phyloP scores from a whole-genome alignment of 257 asterid genomes.

The Penstemon newberryi region DNA sequence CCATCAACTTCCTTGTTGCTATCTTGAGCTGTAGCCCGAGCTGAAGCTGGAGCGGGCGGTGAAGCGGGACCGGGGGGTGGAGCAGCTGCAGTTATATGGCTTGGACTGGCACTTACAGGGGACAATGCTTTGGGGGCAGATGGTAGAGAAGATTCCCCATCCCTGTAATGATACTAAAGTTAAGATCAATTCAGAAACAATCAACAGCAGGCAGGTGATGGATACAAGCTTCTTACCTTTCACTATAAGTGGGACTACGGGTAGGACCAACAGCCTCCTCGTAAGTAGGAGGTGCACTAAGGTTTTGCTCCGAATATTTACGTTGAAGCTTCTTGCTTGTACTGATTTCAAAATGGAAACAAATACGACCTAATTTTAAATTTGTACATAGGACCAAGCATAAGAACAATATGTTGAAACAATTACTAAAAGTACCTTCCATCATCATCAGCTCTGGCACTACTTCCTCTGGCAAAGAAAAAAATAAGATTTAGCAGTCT shows the following conservation, averaged over 20 bases:
- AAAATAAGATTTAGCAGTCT: constrained; percentile 5
- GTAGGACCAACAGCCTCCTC: constrained; percentile 75
- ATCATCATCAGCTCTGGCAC: constrained; percentile 72
- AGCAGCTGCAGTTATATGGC: constrained; percentile 42
- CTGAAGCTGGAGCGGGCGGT: constrained; percentile 48
- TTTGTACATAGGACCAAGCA: constrained; percentile 17
- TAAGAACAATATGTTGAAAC: constrained; percentile 18
- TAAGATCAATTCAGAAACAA: constrained; percentile 30
- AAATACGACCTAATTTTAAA: constrained; percentile 11
- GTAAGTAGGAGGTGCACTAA: constrained; percentile 80
- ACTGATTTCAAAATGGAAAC: constrained; percentile 37
- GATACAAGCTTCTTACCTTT: constrained; percentile 47
- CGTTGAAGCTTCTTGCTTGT: constrained; percentile 49
- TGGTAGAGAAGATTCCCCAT: constrained; percentile 60
- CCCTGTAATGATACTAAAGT: constrained; percentile 46
- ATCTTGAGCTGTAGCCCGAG: constrained; percentile 44
- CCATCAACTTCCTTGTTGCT: constrained; percentile 48
- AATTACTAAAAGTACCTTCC: constrained; percentile 62
- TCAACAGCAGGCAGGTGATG: constrained; percentile 24
- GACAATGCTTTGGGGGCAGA: constrained; percentile 66
- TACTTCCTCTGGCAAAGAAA: constrained; percentile 58
- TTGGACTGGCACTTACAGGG: constrained; percentile 53
- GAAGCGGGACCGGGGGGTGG: constrained; percentile 49
- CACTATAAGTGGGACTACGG: constrained; percentile 73
- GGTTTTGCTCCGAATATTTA: constrained; percentile 67